phyloP scores from a whole-genome alignment of 2,329 filamentous ascomycete genomes.

The Aureobasidium subglaciale region DNA sequence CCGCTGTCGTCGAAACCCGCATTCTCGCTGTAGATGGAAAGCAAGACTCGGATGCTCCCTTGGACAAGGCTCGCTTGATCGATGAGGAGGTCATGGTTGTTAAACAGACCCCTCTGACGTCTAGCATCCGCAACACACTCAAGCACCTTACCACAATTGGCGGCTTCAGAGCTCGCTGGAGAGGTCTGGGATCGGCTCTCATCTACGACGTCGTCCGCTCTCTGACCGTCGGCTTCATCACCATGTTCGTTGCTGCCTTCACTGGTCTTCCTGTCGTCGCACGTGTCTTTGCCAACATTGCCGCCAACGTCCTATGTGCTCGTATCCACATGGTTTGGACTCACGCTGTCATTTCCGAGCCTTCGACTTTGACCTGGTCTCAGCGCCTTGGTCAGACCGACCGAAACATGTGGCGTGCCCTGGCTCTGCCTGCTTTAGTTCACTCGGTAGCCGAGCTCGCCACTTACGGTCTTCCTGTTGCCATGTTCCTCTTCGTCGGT shows the following conservation, averaged over 20 bases:
- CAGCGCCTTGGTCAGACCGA: slow-evolving; percentile 52
- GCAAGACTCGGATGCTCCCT: slow-evolving; percentile 41
- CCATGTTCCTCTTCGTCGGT: slow-evolving; percentile 20
- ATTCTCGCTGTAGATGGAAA: slow-evolving; percentile 46
- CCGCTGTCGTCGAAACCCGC: slow-evolving; percentile 35
- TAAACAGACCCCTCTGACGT: slow-evolving; percentile 53
- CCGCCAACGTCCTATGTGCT: slow-evolving; percentile 55
- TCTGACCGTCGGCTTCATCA: slow-evolving; percentile 33
- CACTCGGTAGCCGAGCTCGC: slow-evolving; percentile 52
- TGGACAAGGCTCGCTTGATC: slow-evolving; percentile 34
- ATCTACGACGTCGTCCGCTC: slow-evolving; percentile 29
- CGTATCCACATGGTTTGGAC: slow-evolving; percentile 74
- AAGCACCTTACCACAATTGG: slow-evolving; percentile 48
- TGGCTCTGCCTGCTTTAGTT: slow-evolving; percentile 35
- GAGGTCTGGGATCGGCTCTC: slow-evolving; percentile 29
- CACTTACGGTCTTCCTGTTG: slow-evolving; percentile 37
- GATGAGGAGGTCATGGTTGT: slow-evolving; percentile 39
- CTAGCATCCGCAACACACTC: slow-evolving; percentile 51
- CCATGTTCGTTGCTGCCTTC: slow-evolving; percentile 34
- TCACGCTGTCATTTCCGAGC: slow-evolving; percentile 72
- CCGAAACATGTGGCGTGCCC: slow-evolving; percentile 17
- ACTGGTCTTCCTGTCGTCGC: slow-evolving; percentile 39
- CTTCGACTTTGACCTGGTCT: slow-evolving; percentile 55
- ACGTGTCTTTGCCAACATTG: slow-evolving; percentile 39
- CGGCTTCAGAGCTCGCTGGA: slow-evolving; percentile 31